Evolutionary conservation across 192 early-diverging fungal genomes (phyloP), one percentile per base, ranked within the genome.

Genomic region (Coemansia sp.): DNA sequence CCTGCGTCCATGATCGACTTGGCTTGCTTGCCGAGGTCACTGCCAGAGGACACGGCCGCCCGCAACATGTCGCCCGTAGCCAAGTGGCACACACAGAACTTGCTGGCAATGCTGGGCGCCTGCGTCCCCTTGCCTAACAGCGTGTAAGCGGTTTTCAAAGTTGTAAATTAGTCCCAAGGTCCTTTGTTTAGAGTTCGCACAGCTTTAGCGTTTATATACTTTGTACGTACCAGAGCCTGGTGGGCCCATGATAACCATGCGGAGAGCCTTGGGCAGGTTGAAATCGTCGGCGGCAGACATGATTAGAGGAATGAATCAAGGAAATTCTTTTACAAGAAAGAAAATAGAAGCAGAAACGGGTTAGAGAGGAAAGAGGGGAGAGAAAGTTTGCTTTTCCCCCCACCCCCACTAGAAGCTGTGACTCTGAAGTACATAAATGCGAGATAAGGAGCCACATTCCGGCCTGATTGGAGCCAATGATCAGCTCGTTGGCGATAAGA

Each of bases 1-100:
- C 98, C 98, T 22, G 93, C 91, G 74, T 99, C 98, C 98, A 99
- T 99, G 81, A 99, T 90, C 89, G 96, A 96, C 90, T 99, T 99
- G 72, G 98, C 98, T 80, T 95, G 89, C 79, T 94, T 85, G 66
- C 97, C 97, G 70, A 97, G 89, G 77, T 90, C 90, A 61, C 96
- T 94, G 74, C 96, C 96, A 71, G 92, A 91, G 6, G 91, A 72
- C 65, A 99, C 96, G 65, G 96, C 97, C 33, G 96, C 97, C 65
- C 98, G 91, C 62, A 99, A 90, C 98, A 99, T 99, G 82, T 99
- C 98, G 75, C 96, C 96, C 36, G 98, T 99, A 31, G 98, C 96
- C 81, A 99, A 90, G 86, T 99, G 98, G 87, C 98, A 99, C 52
- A 94, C 89, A 78, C 95, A 95, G 89, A 90, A 98, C 78, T 91